Conservation (phyloP, 768 basidiomycete species). For the Auricularia sp. region DNA sequence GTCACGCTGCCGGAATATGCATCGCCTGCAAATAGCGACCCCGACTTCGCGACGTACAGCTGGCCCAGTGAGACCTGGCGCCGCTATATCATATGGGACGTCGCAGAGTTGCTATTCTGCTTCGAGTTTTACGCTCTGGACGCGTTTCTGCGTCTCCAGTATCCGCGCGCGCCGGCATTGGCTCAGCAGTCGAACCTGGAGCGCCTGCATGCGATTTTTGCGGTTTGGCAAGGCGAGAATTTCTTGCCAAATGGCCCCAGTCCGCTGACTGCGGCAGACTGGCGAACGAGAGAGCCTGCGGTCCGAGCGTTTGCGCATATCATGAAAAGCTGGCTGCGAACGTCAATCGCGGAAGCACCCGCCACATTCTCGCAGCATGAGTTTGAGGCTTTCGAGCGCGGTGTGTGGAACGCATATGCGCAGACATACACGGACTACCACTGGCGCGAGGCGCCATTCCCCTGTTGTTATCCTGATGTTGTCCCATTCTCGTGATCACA, state of each 20-base stretch:
- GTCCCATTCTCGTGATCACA: too few relatives aligned
- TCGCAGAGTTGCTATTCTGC: neutral
- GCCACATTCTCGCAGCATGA: neutral
- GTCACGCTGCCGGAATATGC: neutral
- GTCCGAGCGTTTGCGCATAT: neutral
- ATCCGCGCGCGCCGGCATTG: neutral
- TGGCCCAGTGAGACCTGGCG: neutral
- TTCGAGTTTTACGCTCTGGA: neutral
- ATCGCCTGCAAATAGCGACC: neutral
- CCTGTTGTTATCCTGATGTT: neutral
- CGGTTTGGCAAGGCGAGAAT: neutral
- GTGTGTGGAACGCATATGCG: neutral
- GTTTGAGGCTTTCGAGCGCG: neutral
- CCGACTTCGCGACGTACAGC: neutral
- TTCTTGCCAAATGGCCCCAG: neutral
- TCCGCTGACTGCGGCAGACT: neutral
- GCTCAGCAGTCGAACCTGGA: neutral
- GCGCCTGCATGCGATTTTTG: neutral
- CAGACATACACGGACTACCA: neutral
- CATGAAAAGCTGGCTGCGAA: neutral
- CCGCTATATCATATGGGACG: neutral
- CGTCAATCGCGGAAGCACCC: neutral
- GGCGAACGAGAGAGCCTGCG: neutral
- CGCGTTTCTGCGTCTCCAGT: neutral
- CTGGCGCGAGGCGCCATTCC: neutral